Evolutionary conservation across 352 stramenopile genomes (phyloP), one percentile per base, ranked within the genome.

Genomic region (Peronospora belbahrii): DNA sequence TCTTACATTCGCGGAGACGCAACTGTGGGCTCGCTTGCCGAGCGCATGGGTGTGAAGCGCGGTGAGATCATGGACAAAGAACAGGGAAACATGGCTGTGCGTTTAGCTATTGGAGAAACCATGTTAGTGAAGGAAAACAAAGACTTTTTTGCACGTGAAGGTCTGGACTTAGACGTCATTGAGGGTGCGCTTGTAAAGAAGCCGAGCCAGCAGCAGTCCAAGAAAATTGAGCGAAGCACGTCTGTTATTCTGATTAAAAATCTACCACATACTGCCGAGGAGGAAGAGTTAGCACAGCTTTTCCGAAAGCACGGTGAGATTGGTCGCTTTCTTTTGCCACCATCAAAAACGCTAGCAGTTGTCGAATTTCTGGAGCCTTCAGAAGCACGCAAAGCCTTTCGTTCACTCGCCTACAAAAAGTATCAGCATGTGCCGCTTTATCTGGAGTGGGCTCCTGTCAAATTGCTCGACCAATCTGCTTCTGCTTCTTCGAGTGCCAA

Each of bases 371-470:
- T 89, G 9, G 83, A 97, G 62, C 71, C 87, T n/a, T 87, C 82
- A 3, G 95, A 98, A 62, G 96, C 97, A 11, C 93, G 94, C 39
- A 87, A 84, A 41, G 96, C 96, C 17, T 99, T 99, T 66, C 88
- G 89, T 11, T 92, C 84, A 45, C 65, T 99, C 19, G 95, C 96
- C n/a, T 99, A 99, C 75, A 96, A 92, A 42, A 95, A 97, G 53
- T 99, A 98, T 63, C 94, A 99, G 65, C 83, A 97, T 52, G 93
- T 98, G 25, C 97, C 96, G 36, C 67, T 99, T 0, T 99, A 99
- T 59, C 65, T 99, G 9, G 97, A 99, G 65, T 99, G 95, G 95
- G 96, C 96, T 20, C 95, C 95, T 2, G 62, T 88, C 5, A 89
- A 89, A 42, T 76, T 94, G 35, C 86, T 95, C 41, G 84, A 63